These are phyloP conservation scores for Pichia occidentalis DNA, from an alignment of 805 yeast genomes.

Conservation along the genomic window DNA sequence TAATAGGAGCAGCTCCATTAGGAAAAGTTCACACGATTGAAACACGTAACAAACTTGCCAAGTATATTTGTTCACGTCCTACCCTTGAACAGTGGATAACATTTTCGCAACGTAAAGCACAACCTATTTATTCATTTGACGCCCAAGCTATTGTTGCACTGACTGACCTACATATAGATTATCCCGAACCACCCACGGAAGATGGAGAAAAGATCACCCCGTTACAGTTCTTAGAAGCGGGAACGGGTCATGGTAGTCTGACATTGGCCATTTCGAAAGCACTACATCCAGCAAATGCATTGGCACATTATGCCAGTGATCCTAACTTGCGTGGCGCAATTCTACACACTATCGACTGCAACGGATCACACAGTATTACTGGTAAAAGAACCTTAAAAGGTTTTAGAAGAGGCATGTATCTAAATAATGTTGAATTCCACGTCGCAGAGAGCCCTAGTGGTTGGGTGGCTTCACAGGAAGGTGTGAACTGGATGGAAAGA, in stretches of 20 bases:
- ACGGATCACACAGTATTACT: slow-evolving; percentile 33
- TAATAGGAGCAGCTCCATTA: slow-evolving; percentile 35
- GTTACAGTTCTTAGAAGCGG: slow-evolving; percentile 42
- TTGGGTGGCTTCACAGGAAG: slow-evolving; percentile 31
- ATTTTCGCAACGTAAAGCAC: slow-evolving; percentile 37
- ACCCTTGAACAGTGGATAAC: slow-evolving; percentile 43
- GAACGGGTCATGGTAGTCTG: slow-evolving; percentile 51
- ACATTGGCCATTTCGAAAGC: slow-evolving; percentile 37
- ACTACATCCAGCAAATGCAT: slow-evolving; percentile 40
- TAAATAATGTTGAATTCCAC: slow-evolving; percentile 41
- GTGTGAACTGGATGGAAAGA: slow-evolving; percentile 21
- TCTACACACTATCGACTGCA: slow-evolving; percentile 40
- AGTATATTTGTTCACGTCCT: slow-evolving; percentile 34
- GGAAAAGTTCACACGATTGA: slow-evolving; percentile 20
- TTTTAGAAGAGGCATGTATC: slow-evolving; percentile 39
- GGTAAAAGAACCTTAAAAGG: slow-evolving; percentile 35
- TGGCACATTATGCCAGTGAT: slow-evolving; percentile 14
- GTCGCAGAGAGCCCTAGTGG: slow-evolving; percentile 34
- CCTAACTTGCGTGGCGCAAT: slow-evolving; percentile 35
- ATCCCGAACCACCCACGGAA: slow-evolving; percentile 9
- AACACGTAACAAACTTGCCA: slow-evolving; percentile 15
- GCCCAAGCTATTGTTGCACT: slow-evolving; percentile 41
- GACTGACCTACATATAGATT: slow-evolving; percentile 40
- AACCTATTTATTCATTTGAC: slow-evolving; percentile 45
- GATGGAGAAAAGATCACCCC: slow-evolving; percentile 23